These are phyloP conservation scores for Capsicum rhomboideum DNA, from an alignment of 257 asterid genomes.

Conservation along the genomic window DNA sequence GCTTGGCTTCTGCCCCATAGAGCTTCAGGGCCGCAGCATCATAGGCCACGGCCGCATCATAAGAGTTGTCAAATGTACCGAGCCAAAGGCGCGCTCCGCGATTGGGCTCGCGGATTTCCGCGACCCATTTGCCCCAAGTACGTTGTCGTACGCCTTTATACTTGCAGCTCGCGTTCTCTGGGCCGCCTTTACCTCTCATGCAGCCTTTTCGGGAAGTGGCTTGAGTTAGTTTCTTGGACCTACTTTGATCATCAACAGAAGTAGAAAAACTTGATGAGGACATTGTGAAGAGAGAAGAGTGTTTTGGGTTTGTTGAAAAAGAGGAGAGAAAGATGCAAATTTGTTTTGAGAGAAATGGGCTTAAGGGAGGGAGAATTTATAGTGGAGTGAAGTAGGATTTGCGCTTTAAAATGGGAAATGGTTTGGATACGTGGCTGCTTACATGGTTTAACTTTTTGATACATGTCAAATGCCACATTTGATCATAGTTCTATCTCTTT, in stretches of 20 bases:
- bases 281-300: neutral
- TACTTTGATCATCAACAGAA: neutral
- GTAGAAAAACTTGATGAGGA: neutral
- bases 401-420: neutral
- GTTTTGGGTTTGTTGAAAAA: neutral
- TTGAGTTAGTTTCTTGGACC: conserved; percentile 15
- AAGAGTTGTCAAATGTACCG: conserved; percentile 73
- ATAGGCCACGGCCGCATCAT: conserved; percentile 65
- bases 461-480: conserved; percentile 37
- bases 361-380: neutral
- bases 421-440: conserved; percentile 35
- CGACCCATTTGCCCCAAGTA: conserved; percentile 93
- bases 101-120: conserved; percentile 84
- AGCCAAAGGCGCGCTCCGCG: conserved; percentile 79
- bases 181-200: conserved; percentile 92
- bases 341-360: neutral
- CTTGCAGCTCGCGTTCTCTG: conserved; percentile 61
- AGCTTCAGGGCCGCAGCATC: conserved; percentile 68
- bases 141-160: conserved; percentile 84
- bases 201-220: conserved; percentile 74
- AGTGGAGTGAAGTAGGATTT: neutral
- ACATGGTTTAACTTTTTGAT: conserved; percentile 20
- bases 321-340: neutral
- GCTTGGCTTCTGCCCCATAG: conserved; percentile 49
- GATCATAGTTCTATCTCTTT: neutral